A percentile compares a stretch with the other conserved stretches of the same genome.
Evolutionary conservation across 345 rosid genomes (phyloP).

Genomic region (Anastatica hierochuntica): DNA sequence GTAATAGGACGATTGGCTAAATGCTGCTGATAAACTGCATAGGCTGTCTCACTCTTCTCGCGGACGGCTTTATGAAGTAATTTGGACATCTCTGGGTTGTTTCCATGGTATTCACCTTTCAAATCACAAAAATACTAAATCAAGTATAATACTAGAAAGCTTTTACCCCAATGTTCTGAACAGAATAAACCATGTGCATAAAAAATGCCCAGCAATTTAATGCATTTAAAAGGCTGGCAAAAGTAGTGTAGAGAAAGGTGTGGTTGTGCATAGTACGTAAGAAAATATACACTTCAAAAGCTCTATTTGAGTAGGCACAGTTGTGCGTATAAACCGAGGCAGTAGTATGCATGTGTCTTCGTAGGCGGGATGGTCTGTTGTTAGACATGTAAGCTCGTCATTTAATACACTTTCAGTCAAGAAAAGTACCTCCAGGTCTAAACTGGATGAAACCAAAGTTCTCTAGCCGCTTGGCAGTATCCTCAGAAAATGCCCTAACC

Average conservation of each 20-base stretch:
- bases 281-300: neutral
- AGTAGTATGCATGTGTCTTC: neutral
- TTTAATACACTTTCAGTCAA: slow-evolving; percentile 4
- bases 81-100: slow-evolving; percentile 99
- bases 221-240: neutral
- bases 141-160: slow-evolving; percentile 1
- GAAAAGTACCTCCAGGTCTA: slow-evolving; percentile 87
- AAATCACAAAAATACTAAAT: neutral
- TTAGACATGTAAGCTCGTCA: slow-evolving; percentile 8
- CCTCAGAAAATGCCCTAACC: slow-evolving; percentile 98
- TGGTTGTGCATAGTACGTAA: neutral
- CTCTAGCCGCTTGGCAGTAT: slow-evolving; percentile 94
- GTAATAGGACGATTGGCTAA: slow-evolving; percentile 89
- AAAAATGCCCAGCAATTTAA: neutral
- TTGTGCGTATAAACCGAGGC: neutral
- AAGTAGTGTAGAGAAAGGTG: neutral
- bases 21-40: slow-evolving; percentile 93
- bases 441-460: slow-evolving; percentile 95
- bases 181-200: neutral
- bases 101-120: slow-evolving; percentile 96
- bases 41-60: slow-evolving; percentile 86
- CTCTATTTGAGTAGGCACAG: slow-evolving; percentile 5
- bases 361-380: neutral
- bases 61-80: slow-evolving; percentile 98
- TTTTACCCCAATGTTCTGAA: neutral